phyloP scores from a whole-genome alignment of 2,329 filamentous ascomycete species.

The Xylaria sp. region DNA sequence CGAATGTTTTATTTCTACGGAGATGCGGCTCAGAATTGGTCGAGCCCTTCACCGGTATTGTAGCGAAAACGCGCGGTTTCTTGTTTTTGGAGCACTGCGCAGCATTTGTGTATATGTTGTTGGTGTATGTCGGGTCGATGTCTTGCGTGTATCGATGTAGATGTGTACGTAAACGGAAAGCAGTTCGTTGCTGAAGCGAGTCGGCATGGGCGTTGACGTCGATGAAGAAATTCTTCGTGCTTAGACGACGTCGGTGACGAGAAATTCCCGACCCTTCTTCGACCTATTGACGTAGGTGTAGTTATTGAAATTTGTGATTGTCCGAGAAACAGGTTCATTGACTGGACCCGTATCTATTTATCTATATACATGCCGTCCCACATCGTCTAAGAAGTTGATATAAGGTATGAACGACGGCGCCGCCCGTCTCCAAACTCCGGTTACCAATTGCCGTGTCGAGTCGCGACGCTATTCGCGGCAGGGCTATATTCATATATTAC shows the following conservation, averaged over 20 bases:
- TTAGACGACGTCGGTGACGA: not conserved
- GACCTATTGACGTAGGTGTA: not conserved
- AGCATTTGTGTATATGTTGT: too few species aligned
- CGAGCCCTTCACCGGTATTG: conserved; percentile 6
- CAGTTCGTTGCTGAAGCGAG: not conserved
- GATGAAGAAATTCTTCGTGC: not conserved
- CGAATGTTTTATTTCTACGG: not conserved
- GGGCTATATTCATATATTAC: not conserved
- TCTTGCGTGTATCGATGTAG: not conserved
- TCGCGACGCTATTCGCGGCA: not conserved
- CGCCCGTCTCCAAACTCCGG: not conserved
- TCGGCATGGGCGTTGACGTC: not conserved
- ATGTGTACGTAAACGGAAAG: not conserved
- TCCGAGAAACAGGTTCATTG: not conserved
- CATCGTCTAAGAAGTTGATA: not conserved
- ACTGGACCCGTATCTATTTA: not conserved
- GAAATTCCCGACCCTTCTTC: not conserved
- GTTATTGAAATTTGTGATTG: not conserved
- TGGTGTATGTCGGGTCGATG: not conserved
- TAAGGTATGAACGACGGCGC: not conserved
- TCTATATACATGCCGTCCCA: not conserved
- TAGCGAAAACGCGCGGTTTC: not conserved
- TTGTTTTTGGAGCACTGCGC: not conserved
- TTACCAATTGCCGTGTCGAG: not conserved
- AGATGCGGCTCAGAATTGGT: not conserved